Base-by-base conservation (phyloP, 352 stramenopile genomes). In the Pythium inflatum region DNA sequence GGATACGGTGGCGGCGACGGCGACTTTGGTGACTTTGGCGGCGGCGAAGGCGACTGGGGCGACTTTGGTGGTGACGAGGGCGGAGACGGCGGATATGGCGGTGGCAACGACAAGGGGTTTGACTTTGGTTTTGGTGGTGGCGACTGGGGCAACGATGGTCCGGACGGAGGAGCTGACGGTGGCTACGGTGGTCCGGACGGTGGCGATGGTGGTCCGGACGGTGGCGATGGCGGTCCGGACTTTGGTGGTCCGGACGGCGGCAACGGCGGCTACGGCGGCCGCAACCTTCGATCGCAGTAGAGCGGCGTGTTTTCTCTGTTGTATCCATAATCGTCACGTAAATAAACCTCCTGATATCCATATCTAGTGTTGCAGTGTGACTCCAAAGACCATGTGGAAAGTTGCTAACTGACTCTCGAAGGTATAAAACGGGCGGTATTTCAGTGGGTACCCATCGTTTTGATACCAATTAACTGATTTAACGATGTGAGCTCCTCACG, bases 251-350 rank as follows among this genome's bases (percentile, higher is more conserved):
- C n/a, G 34, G 34, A 41, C 8, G 14, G 34, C 28, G 25, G 49
- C 20, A 14, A 56, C 12, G 54, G 24, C 1, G 34, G 12, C 6
- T 28, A n/a, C 2, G 36, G 31, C 36, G 40, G 30, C 8, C 55
- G 55, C 55, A 63, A 63, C 55, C 40, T 63, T 5, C 55, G 51
- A 28, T n/a, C 51, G 3, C 25, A 24, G 27, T 57, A 38, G n/a
- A n/a, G n/a, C n/a, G n/a, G n/a, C n/a, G n/a, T n/a, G n/a, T n/a
- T n/a, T n/a, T n/a, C n/a, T n/a, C n/a, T n/a, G n/a, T n/a, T n/a
- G n/a, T n/a, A n/a, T n/a, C n/a, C n/a, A n/a, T n/a, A n/a, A n/a
- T n/a, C n/a, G n/a, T n/a, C n/a, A n/a, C n/a, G n/a, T n/a, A n/a
- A n/a, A n/a, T n/a, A n/a, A n/a, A n/a, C n/a, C n/a, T n/a, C n/a